Conservation (phyloP, 176 grass and related monocot species). For the Otatea glauca region DNA sequence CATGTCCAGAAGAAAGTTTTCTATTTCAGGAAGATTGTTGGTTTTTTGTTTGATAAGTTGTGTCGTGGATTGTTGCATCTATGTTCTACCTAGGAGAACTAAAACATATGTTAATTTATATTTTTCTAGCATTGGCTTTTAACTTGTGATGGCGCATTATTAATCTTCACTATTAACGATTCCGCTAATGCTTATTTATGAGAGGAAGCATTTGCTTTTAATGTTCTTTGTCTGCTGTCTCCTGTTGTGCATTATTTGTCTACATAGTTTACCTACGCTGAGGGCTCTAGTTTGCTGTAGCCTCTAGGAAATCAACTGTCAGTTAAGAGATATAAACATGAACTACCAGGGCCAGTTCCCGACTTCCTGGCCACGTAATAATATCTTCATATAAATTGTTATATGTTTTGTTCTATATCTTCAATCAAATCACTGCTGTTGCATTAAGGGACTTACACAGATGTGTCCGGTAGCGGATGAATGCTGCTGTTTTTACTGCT, state of each 20-base stretch:
- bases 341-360: background rate
- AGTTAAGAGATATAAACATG: background rate
- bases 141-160: background rate
- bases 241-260: background rate
- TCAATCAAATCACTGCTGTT: background rate
- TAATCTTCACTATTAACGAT: background rate
- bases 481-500: constrained; percentile 18
- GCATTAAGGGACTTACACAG: background rate
- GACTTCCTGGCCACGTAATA: background rate
- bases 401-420: background rate
- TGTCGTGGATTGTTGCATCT: background rate
- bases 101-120: background rate
- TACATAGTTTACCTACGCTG: background rate
- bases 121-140: background rate
- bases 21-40: background rate
- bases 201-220: background rate
- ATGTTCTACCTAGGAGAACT: background rate
- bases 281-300: background rate
- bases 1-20: background rate
- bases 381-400: background rate
- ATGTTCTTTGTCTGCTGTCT: background rate
- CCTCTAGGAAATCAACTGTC: background rate
- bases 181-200: background rate
- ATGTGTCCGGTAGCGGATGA: background rate
- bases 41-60: background rate